These are phyloP conservation scores for Artemisia argyi DNA, from an alignment of 129 eudicot genomes.

Conservation along the genomic window DNA sequence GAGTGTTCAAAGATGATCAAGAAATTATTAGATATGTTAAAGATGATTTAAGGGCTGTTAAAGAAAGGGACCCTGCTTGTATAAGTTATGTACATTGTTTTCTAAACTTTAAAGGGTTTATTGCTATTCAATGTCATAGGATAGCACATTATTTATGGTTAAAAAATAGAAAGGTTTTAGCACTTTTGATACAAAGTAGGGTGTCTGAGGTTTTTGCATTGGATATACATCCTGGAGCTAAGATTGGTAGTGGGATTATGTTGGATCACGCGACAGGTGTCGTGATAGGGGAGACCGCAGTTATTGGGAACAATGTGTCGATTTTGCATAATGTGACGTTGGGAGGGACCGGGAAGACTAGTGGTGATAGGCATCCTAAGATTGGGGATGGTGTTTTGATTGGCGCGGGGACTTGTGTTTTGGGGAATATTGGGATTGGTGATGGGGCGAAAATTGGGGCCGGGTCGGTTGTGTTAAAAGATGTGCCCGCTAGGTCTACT, in stretches of 20 bases:
- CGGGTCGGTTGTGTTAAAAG: too few species aligned
- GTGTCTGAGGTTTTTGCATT: slow-evolving; percentile 89
- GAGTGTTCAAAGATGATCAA: too few species aligned
- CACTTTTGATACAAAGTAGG: slow-evolving; percentile 71
- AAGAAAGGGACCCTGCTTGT: too few species aligned
- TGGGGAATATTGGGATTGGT: slow-evolving; percentile 34
- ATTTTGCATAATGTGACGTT: slow-evolving; percentile 88
- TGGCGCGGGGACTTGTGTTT: slow-evolving; percentile 93
- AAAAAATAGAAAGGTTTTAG: slow-evolving; percentile 55
- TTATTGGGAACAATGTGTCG: slow-evolving; percentile 86
- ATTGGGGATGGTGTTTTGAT: slow-evolving; percentile 94
- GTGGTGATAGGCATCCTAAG: slow-evolving; percentile 88
- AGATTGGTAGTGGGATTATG: slow-evolving; percentile 75
- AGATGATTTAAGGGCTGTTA: too few species aligned
- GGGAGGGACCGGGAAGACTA: slow-evolving; percentile 90
- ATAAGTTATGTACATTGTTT: slow-evolving; percentile 86
- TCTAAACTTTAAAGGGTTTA: slow-evolving; percentile 78
- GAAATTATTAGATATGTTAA: too few species aligned
- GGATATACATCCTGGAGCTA: slow-evolving; percentile 95
- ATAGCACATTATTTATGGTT: slow-evolving; percentile 74
- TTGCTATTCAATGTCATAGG: slow-evolving; percentile 86
- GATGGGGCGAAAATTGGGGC: too few species aligned
- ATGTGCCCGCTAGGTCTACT: too few species aligned
- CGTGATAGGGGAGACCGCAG: slow-evolving; percentile 91
- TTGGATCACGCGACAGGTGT: slow-evolving; percentile 93